Evolutionary conservation across 306 rosid genomes (phyloP).

Genomic region (apple (Malus domestica)): DNA sequence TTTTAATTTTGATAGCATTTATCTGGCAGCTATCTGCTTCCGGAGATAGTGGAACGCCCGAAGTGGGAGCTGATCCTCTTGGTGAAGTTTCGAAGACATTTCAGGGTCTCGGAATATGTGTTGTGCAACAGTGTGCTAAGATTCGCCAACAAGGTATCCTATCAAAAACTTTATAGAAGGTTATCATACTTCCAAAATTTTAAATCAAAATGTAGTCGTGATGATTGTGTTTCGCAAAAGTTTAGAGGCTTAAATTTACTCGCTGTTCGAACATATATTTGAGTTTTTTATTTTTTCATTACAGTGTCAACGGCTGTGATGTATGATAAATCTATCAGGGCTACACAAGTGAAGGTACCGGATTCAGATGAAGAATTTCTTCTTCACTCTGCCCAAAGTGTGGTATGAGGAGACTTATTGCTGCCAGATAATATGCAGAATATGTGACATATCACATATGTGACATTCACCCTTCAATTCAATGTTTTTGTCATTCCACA

Average conservation of each 20-base stretch:
- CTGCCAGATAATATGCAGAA: neutral
- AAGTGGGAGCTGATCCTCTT: slow-evolving; percentile 86
- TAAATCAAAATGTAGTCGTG: neutral
- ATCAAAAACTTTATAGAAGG: neutral
- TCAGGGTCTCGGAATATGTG: slow-evolving; percentile 81
- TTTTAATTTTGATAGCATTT: slow-evolving; percentile 7
- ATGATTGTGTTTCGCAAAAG: neutral
- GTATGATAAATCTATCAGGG: slow-evolving; percentile 77
- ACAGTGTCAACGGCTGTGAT: slow-evolving; percentile 90
- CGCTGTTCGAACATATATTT: neutral
- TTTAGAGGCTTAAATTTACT: neutral
- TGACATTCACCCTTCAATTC: neutral
- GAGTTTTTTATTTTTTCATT: slow-evolving; percentile 5
- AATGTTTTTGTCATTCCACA: neutral
- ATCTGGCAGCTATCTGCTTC: slow-evolving; percentile 77
- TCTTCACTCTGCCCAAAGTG: slow-evolving; percentile 95
- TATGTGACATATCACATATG: neutral
- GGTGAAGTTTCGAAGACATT: slow-evolving; percentile 81
- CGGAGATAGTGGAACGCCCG: slow-evolving; percentile 95
- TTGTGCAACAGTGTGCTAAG: slow-evolving; percentile 97
- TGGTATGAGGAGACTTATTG: slow-evolving; percentile 47
- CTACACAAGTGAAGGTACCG: slow-evolving; percentile 87
- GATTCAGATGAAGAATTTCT: slow-evolving; percentile 83
- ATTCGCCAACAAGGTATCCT: slow-evolving; percentile 91
- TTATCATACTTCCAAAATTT: neutral